These are phyloP conservation scores for Zasmidium citrigriseum DNA, from an alignment of 2,329 filamentous ascomycete species.

Conservation along the genomic window DNA sequence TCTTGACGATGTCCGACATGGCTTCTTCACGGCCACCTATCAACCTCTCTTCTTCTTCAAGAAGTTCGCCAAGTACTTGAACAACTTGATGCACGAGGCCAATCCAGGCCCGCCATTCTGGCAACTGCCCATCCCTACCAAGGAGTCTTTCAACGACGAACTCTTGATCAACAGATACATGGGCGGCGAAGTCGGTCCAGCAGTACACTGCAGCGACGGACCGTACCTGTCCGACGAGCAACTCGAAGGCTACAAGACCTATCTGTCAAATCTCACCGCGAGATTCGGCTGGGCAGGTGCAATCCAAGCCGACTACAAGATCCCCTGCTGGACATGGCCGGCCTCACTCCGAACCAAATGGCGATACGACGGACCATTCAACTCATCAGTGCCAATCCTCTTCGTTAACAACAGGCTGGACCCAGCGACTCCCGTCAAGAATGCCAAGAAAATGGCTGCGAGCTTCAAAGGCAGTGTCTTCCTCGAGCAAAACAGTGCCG, in stretches of 20 bases:
- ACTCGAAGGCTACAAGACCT: slow-evolving; percentile 16
- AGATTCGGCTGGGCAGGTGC: slow-evolving; percentile 21
- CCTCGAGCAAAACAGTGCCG: slow-evolving; percentile 35
- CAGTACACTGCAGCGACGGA: slow-evolving; percentile 23
- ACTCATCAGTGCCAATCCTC: slow-evolving; percentile 17
- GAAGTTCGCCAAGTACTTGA: slow-evolving; percentile 20
- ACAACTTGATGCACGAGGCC: slow-evolving; percentile 12
- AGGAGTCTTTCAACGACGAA: slow-evolving; percentile 21
- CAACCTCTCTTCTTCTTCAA: slow-evolving; percentile 22
- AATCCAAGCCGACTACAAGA: slow-evolving; percentile 25
- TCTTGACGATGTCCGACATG: slow-evolving; percentile 14
- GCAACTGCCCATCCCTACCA: slow-evolving; percentile 18
- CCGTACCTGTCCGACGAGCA: slow-evolving; percentile 13
- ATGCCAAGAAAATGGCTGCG: slow-evolving; percentile 38
- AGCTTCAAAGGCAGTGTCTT: slow-evolving; percentile 33
- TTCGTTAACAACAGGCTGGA: slow-evolving; percentile 30
- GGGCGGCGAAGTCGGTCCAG: slow-evolving; percentile 19
- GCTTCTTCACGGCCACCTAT: slow-evolving; percentile 22
- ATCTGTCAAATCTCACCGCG: slow-evolving; percentile 15
- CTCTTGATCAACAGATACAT: slow-evolving; percentile 19
- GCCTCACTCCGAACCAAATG: slow-evolving; percentile 22
- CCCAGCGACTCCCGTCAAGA: slow-evolving; percentile 36
- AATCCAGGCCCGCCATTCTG: slow-evolving; percentile 22
- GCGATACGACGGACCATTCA: slow-evolving; percentile 21
- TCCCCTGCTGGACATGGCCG: slow-evolving; percentile 25